Conservation (phyloP, 257 asterid genomes). For the Thymus mandschuricus region DNA sequence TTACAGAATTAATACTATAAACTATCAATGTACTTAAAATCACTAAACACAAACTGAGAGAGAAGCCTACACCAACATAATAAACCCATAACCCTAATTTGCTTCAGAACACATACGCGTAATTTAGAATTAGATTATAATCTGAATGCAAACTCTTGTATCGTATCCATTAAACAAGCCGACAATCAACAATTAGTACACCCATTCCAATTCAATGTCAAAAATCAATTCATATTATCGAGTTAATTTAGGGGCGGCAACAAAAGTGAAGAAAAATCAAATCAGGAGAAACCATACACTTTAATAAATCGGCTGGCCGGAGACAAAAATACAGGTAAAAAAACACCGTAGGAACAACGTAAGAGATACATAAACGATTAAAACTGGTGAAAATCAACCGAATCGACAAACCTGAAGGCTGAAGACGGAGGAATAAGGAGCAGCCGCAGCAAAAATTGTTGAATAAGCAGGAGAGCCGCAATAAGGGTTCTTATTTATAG, state of each 20-base stretch:
- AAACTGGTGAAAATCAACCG: not conserved
- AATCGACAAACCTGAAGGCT: conserved; percentile 17
- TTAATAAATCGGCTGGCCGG: not conserved
- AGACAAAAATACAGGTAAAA: not conserved
- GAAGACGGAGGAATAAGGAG: not conserved
- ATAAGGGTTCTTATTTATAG: not conserved
- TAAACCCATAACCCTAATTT: too few relatives aligned
- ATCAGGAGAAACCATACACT: not conserved
- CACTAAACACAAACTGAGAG: too few relatives aligned
- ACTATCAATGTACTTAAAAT: too few relatives aligned
- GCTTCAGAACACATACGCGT: too few relatives aligned
- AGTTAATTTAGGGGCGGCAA: not conserved
- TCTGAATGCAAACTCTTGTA: not conserved
- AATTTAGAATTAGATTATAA: not conserved
- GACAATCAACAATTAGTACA: conserved; percentile 7
- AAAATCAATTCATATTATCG: not conserved
- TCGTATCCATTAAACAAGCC: not conserved
- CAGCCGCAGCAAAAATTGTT: conserved; percentile 3
- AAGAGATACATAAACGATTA: not conserved
- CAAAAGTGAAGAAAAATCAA: not conserved
- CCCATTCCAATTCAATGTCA: not conserved
- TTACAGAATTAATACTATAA: too few relatives aligned
- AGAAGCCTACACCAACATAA: too few relatives aligned
- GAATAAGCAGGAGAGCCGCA: too few relatives aligned
- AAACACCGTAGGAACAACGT: not conserved